These are phyloP conservation scores for Colletotrichum agaves DNA, from an alignment of 2,329 filamentous ascomycete genomes.

Conservation along the genomic window DNA sequence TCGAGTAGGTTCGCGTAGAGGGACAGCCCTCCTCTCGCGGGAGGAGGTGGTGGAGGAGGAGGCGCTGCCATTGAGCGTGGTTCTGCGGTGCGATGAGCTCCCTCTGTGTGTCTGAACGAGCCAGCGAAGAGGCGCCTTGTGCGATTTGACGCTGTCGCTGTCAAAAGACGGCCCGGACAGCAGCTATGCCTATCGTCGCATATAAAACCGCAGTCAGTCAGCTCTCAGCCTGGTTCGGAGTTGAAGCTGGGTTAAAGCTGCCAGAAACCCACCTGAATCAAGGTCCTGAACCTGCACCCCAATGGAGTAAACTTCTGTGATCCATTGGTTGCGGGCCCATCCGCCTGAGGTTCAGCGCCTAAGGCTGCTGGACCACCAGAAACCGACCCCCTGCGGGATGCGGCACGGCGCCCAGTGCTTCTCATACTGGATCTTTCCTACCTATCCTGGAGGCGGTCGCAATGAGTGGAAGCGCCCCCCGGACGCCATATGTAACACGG, in stretches of 20 bases:
- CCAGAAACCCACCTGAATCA: neutral
- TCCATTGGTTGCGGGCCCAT: constrained; percentile 3
- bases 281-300: neutral
- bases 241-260: constrained; percentile 15
- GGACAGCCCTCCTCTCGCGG: constrained; percentile 67
- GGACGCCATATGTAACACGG: constrained; percentile 5
- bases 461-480: neutral
- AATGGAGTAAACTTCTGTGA: constrained; percentile 12
- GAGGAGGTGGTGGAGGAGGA: constrained; percentile 52
- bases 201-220: neutral
- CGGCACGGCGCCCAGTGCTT: constrained; percentile 26
- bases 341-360: constrained; percentile 25
- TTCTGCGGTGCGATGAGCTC: too few relatives aligned
- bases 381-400: constrained; percentile 17
- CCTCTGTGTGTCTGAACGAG: too few relatives aligned
- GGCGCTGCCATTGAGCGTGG: constrained; percentile 44
- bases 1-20: constrained; percentile 89
- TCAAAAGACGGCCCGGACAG: too few relatives aligned
- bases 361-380: constrained; percentile 13
- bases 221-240: constrained; percentile 14
- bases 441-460: neutral
- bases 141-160: neutral
- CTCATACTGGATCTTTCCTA: neutral
- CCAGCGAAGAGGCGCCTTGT: too few relatives aligned
- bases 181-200: constrained; percentile 1